Percentiles rank a stretch among this genome's conserved stretches.
Evolutionary conservation across 2,329 filamentous ascomycete species (phyloP).

Genomic region (Chrysoporthe cubensis): DNA sequence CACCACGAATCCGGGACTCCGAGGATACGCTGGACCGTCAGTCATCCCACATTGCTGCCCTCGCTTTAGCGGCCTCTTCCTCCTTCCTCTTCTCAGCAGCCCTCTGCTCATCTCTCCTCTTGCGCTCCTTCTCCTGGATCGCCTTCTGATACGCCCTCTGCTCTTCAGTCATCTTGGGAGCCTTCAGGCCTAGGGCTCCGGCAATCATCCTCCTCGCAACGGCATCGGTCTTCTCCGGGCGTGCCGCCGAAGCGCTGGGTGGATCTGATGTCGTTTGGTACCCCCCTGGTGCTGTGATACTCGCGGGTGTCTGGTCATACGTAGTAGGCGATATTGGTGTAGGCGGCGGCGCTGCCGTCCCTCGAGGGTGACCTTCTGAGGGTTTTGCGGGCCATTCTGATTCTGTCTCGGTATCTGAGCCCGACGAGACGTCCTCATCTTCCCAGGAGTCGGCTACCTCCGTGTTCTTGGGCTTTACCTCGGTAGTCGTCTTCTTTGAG

Average conservation of each 20-base stretch:
- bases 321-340: slow-evolving; percentile 64
- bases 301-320: slow-evolving; percentile 34
- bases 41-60: slow-evolving; percentile 85
- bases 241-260: slow-evolving; percentile 31
- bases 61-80: slow-evolving; percentile 74
- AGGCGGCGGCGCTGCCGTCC: slow-evolving; percentile 61
- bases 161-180: slow-evolving; percentile 83
- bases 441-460: slow-evolving; percentile 76
- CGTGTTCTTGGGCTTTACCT: slow-evolving; percentile 42
- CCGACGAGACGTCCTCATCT: slow-evolving; percentile 63
- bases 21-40: slow-evolving; percentile 39
- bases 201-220: slow-evolving; percentile 90
- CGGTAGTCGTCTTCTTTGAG: slow-evolving; percentile 32
- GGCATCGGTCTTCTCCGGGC: slow-evolving; percentile 92
- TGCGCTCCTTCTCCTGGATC: slow-evolving; percentile 82
- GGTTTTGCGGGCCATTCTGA: slow-evolving; percentile 34
- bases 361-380: slow-evolving; percentile 31
- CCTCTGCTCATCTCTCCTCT: slow-evolving; percentile 72
- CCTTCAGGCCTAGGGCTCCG: slow-evolving; percentile 79
- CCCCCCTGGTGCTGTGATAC: slow-evolving; percentile 18
- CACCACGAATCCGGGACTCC: not conserved
- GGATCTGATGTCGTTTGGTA: slow-evolving; percentile 5
- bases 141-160: slow-evolving; percentile 84
- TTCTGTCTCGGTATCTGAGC: slow-evolving; percentile 43
- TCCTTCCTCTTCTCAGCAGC: slow-evolving; percentile 64